Evolutionary conservation across 768 basidiomycete species (phyloP).

Genomic region (Pisolithus orientalis): DNA sequence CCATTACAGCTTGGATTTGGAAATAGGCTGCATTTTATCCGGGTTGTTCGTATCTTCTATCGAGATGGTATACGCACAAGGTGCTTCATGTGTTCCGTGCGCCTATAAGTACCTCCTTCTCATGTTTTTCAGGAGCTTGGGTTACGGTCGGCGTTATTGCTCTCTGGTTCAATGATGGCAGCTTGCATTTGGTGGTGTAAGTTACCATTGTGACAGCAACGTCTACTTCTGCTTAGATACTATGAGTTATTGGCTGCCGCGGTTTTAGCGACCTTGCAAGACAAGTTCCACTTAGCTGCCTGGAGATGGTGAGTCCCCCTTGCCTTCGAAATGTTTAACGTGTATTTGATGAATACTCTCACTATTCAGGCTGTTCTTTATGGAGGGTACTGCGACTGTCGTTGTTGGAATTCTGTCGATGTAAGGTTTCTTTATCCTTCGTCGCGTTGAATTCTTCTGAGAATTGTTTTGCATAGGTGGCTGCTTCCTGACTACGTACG

Average conservation of each 20-base stretch:
- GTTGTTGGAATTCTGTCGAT: constrained; percentile 49
- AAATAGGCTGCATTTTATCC: constrained; percentile 57
- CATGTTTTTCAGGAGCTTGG: constrained; percentile 45
- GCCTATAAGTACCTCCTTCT: not conserved
- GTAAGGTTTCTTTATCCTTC: constrained; percentile 21
- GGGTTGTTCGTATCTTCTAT: constrained; percentile 38
- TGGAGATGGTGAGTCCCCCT: constrained; percentile 54
- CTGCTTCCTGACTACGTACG: constrained; percentile 52
- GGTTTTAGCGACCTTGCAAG: constrained; percentile 64
- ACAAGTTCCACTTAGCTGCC: constrained; percentile 54
- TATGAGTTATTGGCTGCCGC: constrained; percentile 64
- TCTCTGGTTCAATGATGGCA: constrained; percentile 51
- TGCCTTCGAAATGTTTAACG: not conserved
- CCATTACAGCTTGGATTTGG: not conserved
- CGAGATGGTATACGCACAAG: constrained; percentile 19
- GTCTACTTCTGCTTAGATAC: not conserved
- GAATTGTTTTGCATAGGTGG: constrained; percentile 35
- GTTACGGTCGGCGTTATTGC: constrained; percentile 56
- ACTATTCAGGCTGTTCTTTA: constrained; percentile 58
- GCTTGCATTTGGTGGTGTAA: constrained; percentile 63
- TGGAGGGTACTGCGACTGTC: constrained; percentile 64
- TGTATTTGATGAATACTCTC: not conserved
- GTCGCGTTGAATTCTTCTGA: not conserved
- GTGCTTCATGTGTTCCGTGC: constrained; percentile 1
- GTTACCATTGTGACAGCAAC: constrained; percentile 9